A percentile compares a stretch with the other conserved stretches of the same genome.
Evolutionary conservation across 2,329 filamentous ascomycete species (phyloP).

Genomic region (Xylaria sp.): DNA sequence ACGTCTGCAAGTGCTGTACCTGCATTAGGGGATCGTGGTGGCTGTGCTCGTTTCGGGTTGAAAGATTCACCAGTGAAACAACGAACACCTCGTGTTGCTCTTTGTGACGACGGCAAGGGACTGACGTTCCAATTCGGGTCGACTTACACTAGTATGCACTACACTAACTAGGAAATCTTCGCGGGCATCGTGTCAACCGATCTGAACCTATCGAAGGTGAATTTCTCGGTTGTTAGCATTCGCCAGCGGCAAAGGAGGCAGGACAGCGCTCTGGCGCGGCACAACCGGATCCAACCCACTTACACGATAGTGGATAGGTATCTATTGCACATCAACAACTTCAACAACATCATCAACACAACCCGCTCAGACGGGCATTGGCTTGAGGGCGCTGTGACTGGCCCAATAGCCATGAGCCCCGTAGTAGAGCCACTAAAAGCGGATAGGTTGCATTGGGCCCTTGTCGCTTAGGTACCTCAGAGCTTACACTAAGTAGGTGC

Average conservation of each 20-base stretch:
- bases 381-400: constrained; percentile 26
- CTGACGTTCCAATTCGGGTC: not conserved
- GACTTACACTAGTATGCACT: too few relatives aligned
- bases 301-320: too few relatives aligned
- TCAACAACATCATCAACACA: too few relatives aligned
- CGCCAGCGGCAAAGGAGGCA: constrained; percentile 15
- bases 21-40: constrained; percentile 39
- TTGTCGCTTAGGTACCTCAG: too few relatives aligned
- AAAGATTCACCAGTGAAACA: constrained; percentile 26
- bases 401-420: constrained; percentile 5
- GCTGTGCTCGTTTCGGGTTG: constrained; percentile 42
- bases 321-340: too few relatives aligned
- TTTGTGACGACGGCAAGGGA: constrained; percentile 14
- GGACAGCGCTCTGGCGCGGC: not conserved
- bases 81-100: constrained; percentile 22
- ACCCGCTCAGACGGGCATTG: constrained; percentile 30
- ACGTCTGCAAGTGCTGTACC: too few relatives aligned
- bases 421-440: not conserved
- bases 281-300: constrained; percentile 18
- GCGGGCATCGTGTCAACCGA: too few relatives aligned
- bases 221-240: constrained; percentile 4
- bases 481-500: too few relatives aligned
- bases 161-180: too few relatives aligned
- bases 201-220: too few relatives aligned
- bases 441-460: constrained; percentile 15